Conservation (phyloP, 208 protist genomes). For the Trypanosoma melophagium region DNA sequence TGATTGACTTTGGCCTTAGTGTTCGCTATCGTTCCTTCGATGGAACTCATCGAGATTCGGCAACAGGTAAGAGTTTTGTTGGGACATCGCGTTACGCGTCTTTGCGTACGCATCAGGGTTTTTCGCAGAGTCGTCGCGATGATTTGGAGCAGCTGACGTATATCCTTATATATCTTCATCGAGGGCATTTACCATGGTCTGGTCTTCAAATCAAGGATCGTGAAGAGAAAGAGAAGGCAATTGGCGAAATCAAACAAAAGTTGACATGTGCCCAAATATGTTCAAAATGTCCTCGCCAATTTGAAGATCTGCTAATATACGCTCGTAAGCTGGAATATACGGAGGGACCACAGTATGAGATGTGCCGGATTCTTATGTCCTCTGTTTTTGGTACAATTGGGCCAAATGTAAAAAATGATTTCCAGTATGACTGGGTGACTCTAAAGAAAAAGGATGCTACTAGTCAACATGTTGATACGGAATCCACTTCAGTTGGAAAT, state of each 20-base stretch:
- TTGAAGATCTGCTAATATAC: conserved; percentile 70
- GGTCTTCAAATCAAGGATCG: conserved; percentile 83
- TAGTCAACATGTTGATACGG: too few species aligned
- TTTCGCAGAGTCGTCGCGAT: conserved; percentile 88
- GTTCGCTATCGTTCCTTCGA: conserved; percentile 67
- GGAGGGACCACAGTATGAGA: conserved; percentile 80
- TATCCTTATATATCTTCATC: conserved; percentile 95
- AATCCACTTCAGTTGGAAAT: background rate
- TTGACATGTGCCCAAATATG: conserved; percentile 60
- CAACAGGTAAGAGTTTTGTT: conserved; percentile 92
- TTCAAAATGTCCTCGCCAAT: conserved; percentile 63
- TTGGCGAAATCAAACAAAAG: conserved; percentile 60
- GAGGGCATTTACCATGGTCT: conserved; percentile 95
- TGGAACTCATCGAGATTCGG: conserved; percentile 62
- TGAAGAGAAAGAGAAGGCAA: conserved; percentile 64
- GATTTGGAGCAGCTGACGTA: conserved; percentile 92
- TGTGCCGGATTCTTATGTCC: conserved; percentile 54
- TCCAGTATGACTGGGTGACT: conserved; percentile 10
- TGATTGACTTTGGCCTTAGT: conserved; percentile 96
- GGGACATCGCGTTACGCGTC: conserved; percentile 97
- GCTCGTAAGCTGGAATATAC: conserved; percentile 64
- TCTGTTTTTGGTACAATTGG: conserved; percentile 37
- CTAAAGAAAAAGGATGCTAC: conserved; percentile 1
- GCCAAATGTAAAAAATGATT: conserved; percentile 23
- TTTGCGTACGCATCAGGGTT: conserved; percentile 95